Conservation (phyloP, 768 basidiomycete genomes). For the Russula sp. region DNA sequence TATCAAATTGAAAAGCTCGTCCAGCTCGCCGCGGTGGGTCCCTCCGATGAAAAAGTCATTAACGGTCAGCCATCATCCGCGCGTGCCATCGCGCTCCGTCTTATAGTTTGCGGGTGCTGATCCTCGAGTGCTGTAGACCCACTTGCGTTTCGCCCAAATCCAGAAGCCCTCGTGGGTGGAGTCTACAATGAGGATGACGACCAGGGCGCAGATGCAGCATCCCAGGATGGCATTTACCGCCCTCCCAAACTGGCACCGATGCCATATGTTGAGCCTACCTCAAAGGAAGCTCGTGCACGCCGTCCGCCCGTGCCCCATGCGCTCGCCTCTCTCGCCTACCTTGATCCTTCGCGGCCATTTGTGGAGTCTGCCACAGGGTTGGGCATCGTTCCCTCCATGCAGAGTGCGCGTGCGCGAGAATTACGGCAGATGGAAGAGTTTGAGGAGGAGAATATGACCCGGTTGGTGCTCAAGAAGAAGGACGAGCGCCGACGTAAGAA, state of each 20-base stretch:
- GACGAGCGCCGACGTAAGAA: slow-evolving; percentile 65
- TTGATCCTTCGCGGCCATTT: slow-evolving; percentile 61
- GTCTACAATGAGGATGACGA: slow-evolving; percentile 40
- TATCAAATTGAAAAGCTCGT: slow-evolving; percentile 97
- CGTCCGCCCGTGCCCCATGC: slow-evolving; percentile 59
- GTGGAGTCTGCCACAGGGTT: slow-evolving; percentile 71
- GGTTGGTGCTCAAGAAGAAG: slow-evolving; percentile 86
- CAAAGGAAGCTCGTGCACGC: slow-evolving; percentile 47
- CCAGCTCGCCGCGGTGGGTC: slow-evolving; percentile 62
- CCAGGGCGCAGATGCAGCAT: slow-evolving; percentile 31
- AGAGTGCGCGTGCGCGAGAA: slow-evolving; percentile 70
- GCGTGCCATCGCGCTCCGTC: neutral
- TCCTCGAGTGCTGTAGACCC: slow-evolving; percentile 56
- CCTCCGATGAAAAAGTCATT: slow-evolving; percentile 41
- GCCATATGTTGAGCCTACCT: slow-evolving; percentile 68
- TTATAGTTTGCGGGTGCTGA: neutral
- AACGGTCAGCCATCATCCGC: slow-evolving; percentile 53
- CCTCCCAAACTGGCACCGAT: slow-evolving; percentile 88
- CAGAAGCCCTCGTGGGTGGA: slow-evolving; percentile 59
- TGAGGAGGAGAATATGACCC: slow-evolving; percentile 93
- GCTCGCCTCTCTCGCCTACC: slow-evolving; percentile 49
- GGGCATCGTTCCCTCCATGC: slow-evolving; percentile 57
- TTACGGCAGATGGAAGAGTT: slow-evolving; percentile 79
- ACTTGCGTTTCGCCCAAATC: slow-evolving; percentile 89
- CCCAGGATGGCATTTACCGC: slow-evolving; percentile 60